phyloP scores from a whole-genome alignment of 176 grass and related monocot species.

The Rhipidocladum racemiflorum region DNA sequence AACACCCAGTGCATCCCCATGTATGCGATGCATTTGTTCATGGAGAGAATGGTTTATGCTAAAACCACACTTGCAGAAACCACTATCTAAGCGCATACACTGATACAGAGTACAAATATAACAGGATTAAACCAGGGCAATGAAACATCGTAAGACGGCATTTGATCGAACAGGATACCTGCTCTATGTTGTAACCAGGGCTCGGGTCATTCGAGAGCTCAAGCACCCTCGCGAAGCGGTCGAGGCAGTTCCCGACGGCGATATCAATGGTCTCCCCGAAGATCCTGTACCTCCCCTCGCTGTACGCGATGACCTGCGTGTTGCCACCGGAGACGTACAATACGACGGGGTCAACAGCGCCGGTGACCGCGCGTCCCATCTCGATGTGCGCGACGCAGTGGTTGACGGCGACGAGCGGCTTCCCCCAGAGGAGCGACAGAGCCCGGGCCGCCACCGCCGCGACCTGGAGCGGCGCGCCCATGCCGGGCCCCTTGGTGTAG shows the following conservation, averaged over 20 bases:
- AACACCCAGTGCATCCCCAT: neutral
- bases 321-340: slow-evolving; percentile 85
- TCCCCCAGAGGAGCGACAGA: slow-evolving; percentile 67
- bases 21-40: neutral
- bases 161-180: slow-evolving; percentile 44
- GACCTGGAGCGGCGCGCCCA: slow-evolving; percentile 91
- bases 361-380: slow-evolving; percentile 84
- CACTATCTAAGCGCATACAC: neutral
- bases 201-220: slow-evolving; percentile 82
- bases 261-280: slow-evolving; percentile 96
- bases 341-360: slow-evolving; percentile 79
- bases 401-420: slow-evolving; percentile 85
- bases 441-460: slow-evolving; percentile 61
- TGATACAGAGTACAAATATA: neutral
- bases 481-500: slow-evolving; percentile 89
- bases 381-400: slow-evolving; percentile 97
- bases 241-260: slow-evolving; percentile 82
- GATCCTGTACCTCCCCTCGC: slow-evolving; percentile 79
- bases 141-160: neutral
- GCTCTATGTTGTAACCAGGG: slow-evolving; percentile 88
- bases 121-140: neutral
- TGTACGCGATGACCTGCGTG: slow-evolving; percentile 94
- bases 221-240: slow-evolving; percentile 81
- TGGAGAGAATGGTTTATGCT: neutral
- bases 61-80: neutral